Evolutionary conservation across 345 rosid species (phyloP), one percentile per base, ranked within the genome.

Genomic region (Citrus inodora): DNA sequence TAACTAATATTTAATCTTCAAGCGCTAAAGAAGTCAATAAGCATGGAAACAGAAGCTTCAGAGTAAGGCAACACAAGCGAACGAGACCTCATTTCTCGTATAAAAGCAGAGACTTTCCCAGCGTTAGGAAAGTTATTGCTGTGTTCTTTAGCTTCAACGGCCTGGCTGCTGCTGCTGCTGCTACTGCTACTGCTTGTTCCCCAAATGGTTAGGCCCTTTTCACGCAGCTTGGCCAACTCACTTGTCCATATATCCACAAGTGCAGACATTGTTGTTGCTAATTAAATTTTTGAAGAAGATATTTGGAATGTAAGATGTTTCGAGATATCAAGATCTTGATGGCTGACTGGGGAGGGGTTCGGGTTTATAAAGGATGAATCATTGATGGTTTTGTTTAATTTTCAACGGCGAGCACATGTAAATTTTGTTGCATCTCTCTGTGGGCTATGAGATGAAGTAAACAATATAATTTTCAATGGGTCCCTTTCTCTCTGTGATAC

Each of bases 241-340:
- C 75, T 76, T 10, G 80, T 82, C 90, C 90, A 87, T 53, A 75
- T 87, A 80, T 90, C 94, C 65, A 83, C 81, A 11, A 85, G 62
- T 5, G 74, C 92, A 68, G 91, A 82, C 91, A 89, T 89, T 3
- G 24, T 46, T 64, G 48, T 65, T 48, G 56, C 73, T 33, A 21
- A 13, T 3, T 11, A 11, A 46, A 46, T 3, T 46, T 46, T 46
- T 13, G 51, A 46, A 46, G 51, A 46, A 3, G 51, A 11, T 46
- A 11, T 46, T 46, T 13, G 51, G 51, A 46, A 11, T 46, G 51
- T 3, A 13, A 46, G 51, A 46, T 46, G 51, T 46, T 46, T 46
- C 13, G 51, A 46, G 51, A 46, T 13, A 46, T 46, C 17, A 3
- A 46, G 51, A 46, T 2, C 13, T 46, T 46, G 51, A 13, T 13